Conservation (phyloP, 495 filamentous ascomycete species). For the Penicillium atrosanguineum region DNA sequence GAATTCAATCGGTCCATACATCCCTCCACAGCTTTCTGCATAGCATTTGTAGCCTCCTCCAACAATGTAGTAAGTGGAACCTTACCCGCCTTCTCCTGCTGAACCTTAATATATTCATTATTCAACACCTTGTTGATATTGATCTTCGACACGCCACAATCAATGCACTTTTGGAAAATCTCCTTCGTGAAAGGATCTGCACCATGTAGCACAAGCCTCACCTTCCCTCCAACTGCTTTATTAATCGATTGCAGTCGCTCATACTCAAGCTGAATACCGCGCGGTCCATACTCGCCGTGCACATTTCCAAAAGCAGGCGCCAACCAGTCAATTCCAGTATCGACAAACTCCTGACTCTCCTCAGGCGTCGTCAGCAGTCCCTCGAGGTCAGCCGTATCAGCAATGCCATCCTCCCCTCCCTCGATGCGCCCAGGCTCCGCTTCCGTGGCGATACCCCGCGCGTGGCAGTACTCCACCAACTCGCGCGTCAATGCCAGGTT, state of each 20-base stretch:
- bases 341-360: slow-evolving; percentile 72
- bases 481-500: slow-evolving; percentile 72
- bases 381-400: slow-evolving; percentile 71
- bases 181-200: slow-evolving; percentile 70
- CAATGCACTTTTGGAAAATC: slow-evolving; percentile 67
- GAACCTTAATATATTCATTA: slow-evolving; percentile 61
- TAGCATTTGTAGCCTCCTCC: slow-evolving; percentile 67
- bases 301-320: slow-evolving; percentile 86
- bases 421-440: slow-evolving; percentile 82
- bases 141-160: slow-evolving; percentile 68
- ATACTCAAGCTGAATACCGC: slow-evolving; percentile 73
- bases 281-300: slow-evolving; percentile 75
- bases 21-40: slow-evolving; percentile 73
- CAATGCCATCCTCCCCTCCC: slow-evolving; percentile 80
- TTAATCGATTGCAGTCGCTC: slow-evolving; percentile 64
- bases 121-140: slow-evolving; percentile 87
- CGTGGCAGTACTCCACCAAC: slow-evolving; percentile 68
- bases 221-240: slow-evolving; percentile 56
- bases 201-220: slow-evolving; percentile 73
- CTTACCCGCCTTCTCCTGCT: slow-evolving; percentile 65
- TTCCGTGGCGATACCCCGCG: slow-evolving; percentile 71
- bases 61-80: slow-evolving; percentile 65
- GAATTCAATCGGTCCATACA: slow-evolving; percentile 72
- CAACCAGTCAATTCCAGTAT: slow-evolving; percentile 77
- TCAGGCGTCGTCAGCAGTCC: slow-evolving; percentile 74